Evolutionary conservation across 345 rosid species (phyloP), one percentile per base, ranked within the genome.

Genomic region (Punica granatum): DNA sequence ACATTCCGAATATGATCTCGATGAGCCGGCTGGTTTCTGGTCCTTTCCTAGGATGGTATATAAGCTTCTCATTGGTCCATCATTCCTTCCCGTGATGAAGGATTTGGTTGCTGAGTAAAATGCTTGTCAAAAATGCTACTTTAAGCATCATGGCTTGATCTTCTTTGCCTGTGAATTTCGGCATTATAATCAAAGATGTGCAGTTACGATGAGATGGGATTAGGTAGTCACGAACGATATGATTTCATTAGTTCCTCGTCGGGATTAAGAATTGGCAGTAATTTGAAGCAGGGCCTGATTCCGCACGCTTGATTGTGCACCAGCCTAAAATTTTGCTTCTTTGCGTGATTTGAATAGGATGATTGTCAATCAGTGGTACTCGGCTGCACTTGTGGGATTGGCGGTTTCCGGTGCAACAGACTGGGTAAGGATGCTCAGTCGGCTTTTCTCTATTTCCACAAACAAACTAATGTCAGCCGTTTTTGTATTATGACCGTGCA

Each of bases 1-100:
- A 89, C 84, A 74, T 81, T 72, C 99, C 97, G 25, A 94, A 94
- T 81, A 42, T 82, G 69, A 80, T 94, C 68, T 91, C 99, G 2
- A 14, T 94, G 43, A 72, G 88, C 44, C 85, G 96, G 65, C 53
- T 94, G 79, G 83, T 81, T 62, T 94, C 97, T 69, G 97, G 99
- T 53, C 99, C 99, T 75, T 69, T 83, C 42, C 82, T 94, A 67
- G 88, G 96, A 82, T 88, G 99, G 98, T 92, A 77, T 37, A 73
- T 53, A 49, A 36, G 15, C 16, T 65, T 49, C 26, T 15, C 34
- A 3, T 25, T 23, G 33, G 42, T 46, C 12, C 32, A 31, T 32
- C 42, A 34, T 62, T 62, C 28, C 18, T 51, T 37, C 11, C 41
- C 5, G 11, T 37, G 11, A 37, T 37, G 5, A 11, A 37, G 6